These are phyloP conservation scores for Auricularia auricula-judae DNA, from an alignment of 768 basidiomycete species.

Conservation along the genomic window DNA sequence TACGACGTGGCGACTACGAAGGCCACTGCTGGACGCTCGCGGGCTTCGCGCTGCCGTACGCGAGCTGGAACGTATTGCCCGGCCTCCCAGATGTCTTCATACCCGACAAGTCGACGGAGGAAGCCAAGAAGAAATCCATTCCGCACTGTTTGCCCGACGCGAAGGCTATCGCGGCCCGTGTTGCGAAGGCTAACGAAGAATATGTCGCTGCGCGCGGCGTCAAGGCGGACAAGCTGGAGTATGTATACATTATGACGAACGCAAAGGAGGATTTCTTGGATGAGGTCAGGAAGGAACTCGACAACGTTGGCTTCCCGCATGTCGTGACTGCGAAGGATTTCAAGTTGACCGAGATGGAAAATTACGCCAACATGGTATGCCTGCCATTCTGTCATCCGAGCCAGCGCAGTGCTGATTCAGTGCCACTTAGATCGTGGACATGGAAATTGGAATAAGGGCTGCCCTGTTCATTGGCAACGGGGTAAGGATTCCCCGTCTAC, in stretches of 20 bases:
- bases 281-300: slow-evolving; percentile 11
- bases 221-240: slow-evolving; percentile 21
- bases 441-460: slow-evolving; percentile 54
- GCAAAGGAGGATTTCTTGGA: slow-evolving; percentile 38
- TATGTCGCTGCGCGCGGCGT: slow-evolving; percentile 10
- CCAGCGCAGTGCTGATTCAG: too few species aligned
- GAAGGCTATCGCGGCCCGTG: slow-evolving; percentile 35
- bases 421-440: slow-evolving; percentile 43
- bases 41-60: slow-evolving; percentile 29
- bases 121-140: slow-evolving; percentile 24
- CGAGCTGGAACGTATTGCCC: slow-evolving; percentile 46
- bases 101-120: slow-evolving; percentile 12
- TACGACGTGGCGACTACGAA: slow-evolving; percentile 47
- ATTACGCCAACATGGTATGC: not conserved
- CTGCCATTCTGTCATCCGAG: not conserved
- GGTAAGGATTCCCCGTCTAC: not conserved
- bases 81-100: slow-evolving; percentile 37
- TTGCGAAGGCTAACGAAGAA: slow-evolving; percentile 25
- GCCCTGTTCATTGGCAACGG: slow-evolving; percentile 64
- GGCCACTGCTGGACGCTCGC: slow-evolving; percentile 36
- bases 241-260: slow-evolving; percentile 58
- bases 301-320: not conserved
- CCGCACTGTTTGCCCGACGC: slow-evolving; percentile 43
- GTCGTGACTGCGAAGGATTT: not conserved
- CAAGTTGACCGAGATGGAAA: not conserved